A percentile compares a stretch with the other conserved stretches of the same genome.
Evolutionary conservation across 2,329 filamentous ascomycete genomes (phyloP).

Genomic region (Phialemoniopsis sp.): DNA sequence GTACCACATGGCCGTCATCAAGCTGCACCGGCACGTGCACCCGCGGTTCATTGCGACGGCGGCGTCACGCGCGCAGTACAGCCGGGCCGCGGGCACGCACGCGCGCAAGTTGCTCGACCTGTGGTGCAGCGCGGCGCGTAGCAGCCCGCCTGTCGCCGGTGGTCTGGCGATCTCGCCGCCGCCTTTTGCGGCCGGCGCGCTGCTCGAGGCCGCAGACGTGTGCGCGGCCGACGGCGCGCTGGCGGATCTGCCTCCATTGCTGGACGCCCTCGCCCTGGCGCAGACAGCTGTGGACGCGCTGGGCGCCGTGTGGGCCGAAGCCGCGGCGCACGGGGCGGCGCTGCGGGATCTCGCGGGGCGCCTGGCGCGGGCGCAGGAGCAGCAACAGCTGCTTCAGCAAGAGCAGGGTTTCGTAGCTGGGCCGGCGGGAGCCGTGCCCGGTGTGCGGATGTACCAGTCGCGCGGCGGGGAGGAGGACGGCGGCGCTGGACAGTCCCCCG

Average conservation of each 20-base stretch:
- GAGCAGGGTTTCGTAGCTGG: background rate
- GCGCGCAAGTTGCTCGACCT: slow-evolving; percentile 48
- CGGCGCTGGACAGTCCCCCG: slow-evolving; percentile 1
- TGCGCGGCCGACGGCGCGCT: slow-evolving; percentile 56
- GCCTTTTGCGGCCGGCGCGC: slow-evolving; percentile 59
- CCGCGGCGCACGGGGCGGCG: slow-evolving; percentile 42
- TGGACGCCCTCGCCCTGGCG: slow-evolving; percentile 50
- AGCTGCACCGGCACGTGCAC: slow-evolving; percentile 58
- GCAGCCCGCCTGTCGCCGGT: slow-evolving; percentile 30
- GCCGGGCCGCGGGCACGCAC: slow-evolving; percentile 44
- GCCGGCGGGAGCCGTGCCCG: slow-evolving; percentile 2
- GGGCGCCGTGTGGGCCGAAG: slow-evolving; percentile 55
- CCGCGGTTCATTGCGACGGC: slow-evolving; percentile 32
- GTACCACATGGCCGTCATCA: slow-evolving; percentile 61
- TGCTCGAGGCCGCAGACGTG: slow-evolving; percentile 63
- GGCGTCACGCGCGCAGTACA: slow-evolving; percentile 33
- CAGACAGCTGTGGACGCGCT: slow-evolving; percentile 52
- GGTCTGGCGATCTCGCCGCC: no score
- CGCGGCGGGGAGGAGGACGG: slow-evolving; percentile 1
- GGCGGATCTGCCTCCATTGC: slow-evolving; percentile 42
- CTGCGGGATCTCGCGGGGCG: slow-evolving; percentile 34
- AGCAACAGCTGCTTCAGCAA: slow-evolving; percentile 8
- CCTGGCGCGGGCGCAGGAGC: slow-evolving; percentile 26
- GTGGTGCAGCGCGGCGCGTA: slow-evolving; percentile 30
- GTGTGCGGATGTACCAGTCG: slow-evolving; percentile 8